These are phyloP conservation scores for Amanita exitialis DNA, from an alignment of 768 basidiomycete species.

Conservation along the genomic window DNA sequence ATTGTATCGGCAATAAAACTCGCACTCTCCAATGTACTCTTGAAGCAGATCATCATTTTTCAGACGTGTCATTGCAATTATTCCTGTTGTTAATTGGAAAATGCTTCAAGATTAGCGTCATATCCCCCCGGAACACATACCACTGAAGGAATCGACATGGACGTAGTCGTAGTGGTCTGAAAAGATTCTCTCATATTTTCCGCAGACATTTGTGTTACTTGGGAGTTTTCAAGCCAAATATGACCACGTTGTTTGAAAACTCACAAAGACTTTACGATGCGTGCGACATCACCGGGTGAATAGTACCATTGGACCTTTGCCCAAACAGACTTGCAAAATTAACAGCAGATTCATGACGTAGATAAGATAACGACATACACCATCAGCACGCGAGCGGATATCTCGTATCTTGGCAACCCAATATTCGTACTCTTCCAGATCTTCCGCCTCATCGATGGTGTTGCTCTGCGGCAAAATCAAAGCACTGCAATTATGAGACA, in stretches of 20 bases:
- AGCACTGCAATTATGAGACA: constrained; percentile 19
- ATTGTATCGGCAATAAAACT: constrained; percentile 40
- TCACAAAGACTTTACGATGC: constrained; percentile 38
- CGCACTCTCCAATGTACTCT: constrained; percentile 23
- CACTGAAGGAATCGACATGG: constrained; percentile 26
- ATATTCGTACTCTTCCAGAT: constrained; percentile 22
- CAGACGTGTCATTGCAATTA: constrained; percentile 10
- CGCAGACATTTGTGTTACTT: constrained; percentile 30
- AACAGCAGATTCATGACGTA: neutral
- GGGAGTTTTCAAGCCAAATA: neutral
- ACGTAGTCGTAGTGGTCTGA: constrained; percentile 38
- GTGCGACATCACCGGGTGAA: constrained; percentile 33
- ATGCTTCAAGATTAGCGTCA: neutral
- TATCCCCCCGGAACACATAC: constrained; percentile 18
- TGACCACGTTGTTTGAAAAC: constrained; percentile 9
- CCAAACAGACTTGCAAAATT: constrained; percentile 33
- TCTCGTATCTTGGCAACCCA: constrained; percentile 44
- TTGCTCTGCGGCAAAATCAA: constrained; percentile 29
- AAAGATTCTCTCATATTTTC: constrained; percentile 35
- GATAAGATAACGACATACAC: constrained; percentile 17
- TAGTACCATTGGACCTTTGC: constrained; percentile 47
- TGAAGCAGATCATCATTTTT: constrained; percentile 30
- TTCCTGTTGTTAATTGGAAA: neutral
- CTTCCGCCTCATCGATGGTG: constrained; percentile 15
- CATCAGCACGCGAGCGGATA: constrained; percentile 25